Base-by-base conservation (phyloP, 1,139 yeast genomes). In the Pneumocystis jirovecii region DNA sequence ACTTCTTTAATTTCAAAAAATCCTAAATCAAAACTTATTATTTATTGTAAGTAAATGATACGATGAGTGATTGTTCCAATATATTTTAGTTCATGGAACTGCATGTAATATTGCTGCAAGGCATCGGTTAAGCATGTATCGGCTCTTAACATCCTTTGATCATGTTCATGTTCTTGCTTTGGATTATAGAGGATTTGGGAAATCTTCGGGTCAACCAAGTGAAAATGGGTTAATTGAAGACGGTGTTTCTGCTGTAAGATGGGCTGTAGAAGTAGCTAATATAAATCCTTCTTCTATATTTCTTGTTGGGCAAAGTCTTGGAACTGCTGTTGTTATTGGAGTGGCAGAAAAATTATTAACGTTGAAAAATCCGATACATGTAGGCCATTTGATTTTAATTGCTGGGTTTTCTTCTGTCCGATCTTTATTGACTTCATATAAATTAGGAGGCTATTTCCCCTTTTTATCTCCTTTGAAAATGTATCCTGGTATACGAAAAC, bases 171-270 rank as follows among this genome's bases (percentile, higher is more conserved):
- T 66, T 25, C 63, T 66, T 44, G 65, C 68, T 17, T 61, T 66
- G 1, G 68, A 66, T 37, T 66, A 66, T 35, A 60, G 68, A 31
- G 68, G 68, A 19, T 66, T 66, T 56, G 68, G 68, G 19, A 62
- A 64, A 21, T 66, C 68, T 3, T 12, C 61, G 7, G 68, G 68
- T 15, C 12, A 25, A 35, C 68, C 68, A 5, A 34, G 37, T 1
- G 67, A 66, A 42, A 21, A 29, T 15, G 68, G 68, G 1, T 59
- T 66, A 19, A 65, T 66, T 37, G 62, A 59, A 8, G 68, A 66
- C 19, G 68, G 67, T 12, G 31, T 65, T n/a, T 39, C 62, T 25
- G 65, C 64, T 15, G 68, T 66, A 19, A 44, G 17, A 19, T 65
- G 67, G 67, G 67, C 67, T 3, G 15, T 65, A 15, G 62, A 65